These are phyloP conservation scores for Aureobasidium namibiae DNA, from an alignment of 2,329 filamentous ascomycete genomes.

Conservation along the genomic window DNA sequence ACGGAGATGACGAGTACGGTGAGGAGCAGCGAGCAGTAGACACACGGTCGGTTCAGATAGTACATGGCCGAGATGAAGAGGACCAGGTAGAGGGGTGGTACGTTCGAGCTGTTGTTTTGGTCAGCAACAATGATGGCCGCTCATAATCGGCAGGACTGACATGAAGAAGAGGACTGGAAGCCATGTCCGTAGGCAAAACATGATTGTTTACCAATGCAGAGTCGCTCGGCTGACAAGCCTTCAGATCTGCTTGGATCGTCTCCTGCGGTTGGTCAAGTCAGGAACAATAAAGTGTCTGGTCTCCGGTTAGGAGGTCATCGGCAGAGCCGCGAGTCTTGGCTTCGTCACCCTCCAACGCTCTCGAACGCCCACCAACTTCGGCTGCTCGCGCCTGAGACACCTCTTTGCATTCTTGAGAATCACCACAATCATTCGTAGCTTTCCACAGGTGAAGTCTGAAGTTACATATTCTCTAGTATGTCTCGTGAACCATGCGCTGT, in stretches of 20 bases:
- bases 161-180: slow-evolving; percentile 42
- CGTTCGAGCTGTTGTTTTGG: slow-evolving; percentile 32
- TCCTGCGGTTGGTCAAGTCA: background rate
- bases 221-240: background rate
- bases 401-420: background rate
- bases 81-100: slow-evolving; percentile 41
- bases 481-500: too few relatives aligned
- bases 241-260: background rate
- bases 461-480: background rate
- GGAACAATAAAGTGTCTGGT: background rate
- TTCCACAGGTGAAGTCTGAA: background rate
- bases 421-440: background rate
- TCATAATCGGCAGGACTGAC: slow-evolving; percentile 31
- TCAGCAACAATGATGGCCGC: background rate
- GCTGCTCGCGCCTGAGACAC: background rate
- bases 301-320: background rate
- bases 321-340: background rate
- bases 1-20: slow-evolving; percentile 92
- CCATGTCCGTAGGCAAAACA: slow-evolving; percentile 60
- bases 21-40: slow-evolving; percentile 95
- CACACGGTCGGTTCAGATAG: slow-evolving; percentile 90
- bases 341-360: background rate
- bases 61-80: slow-evolving; percentile 75
- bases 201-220: slow-evolving; percentile 25
- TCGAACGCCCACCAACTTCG: too few relatives aligned